Evolutionary conservation across 352 stramenopile genomes (phyloP), one percentile per base, ranked within the genome.

Genomic region (Phytophthora hybrid): DNA sequence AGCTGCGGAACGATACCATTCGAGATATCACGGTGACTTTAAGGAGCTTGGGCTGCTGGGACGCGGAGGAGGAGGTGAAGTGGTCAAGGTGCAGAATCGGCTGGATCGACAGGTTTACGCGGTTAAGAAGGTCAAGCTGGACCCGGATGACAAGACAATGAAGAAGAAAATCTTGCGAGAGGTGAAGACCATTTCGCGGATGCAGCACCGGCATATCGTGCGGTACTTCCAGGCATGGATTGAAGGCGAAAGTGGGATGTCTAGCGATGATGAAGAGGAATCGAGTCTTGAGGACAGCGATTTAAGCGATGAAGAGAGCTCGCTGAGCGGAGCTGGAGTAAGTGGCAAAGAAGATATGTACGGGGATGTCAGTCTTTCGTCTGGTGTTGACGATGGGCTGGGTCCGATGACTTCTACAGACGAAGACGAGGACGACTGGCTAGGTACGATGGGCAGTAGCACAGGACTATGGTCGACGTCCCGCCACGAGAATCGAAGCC

Each of bases 131-230:
- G 77, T 97, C 0, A 97, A 96, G 53, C 69, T 97, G 31, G 89
- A 97, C 44, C 80, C 90, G 0, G 84, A 96, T 7, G 90, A 97
- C 62, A 90, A 91, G 57, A 93, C 85, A 0, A 97, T 98, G 90
- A 99, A 99, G 80, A 95, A 94, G 82, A 99, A 99, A 65, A 92
- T 99, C 31, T 63, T 98, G 57, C 87, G 97, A 39, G 97, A 99
- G 77, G 96, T 99, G 19, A 98, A 97, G 59, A 99, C 94, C 1
- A 98, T 99, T 89, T 98, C 94, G 37, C 83, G 95, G 47, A 98
- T 99, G 92, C 94, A 97, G 58, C 97, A 99, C 59, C 95, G 97
- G 41, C 96, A 99, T 63, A 98, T 99, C 72, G 97, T 99, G 18
- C 82, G 97, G 51, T 99, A 99, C 69, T 97, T 95, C 66, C 90